phyloP scores from a whole-genome alignment of 2,329 filamentous ascomycete genomes.

The Diaporthe helianthi region DNA sequence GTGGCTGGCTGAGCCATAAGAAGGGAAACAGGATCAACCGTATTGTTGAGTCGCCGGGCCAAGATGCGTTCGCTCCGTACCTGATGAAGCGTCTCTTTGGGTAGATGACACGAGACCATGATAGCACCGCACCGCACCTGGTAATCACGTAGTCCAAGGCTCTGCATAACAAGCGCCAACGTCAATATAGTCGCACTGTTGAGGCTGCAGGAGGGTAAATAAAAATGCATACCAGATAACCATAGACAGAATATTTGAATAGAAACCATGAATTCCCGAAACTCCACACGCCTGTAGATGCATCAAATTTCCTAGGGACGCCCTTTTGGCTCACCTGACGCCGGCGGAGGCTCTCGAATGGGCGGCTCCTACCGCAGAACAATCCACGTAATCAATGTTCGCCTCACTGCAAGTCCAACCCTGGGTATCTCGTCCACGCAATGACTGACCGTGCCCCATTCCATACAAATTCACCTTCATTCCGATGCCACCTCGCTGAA shows the following conservation, averaged over 20 bases:
- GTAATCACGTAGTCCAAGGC: not conserved
- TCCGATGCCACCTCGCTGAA: not conserved
- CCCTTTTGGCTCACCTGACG: conserved; percentile 9
- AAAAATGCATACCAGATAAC: conserved; percentile 14
- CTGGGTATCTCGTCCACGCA: conserved; percentile 31
- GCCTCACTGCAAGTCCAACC: conserved; percentile 18
- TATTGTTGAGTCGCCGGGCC: conserved; percentile 73
- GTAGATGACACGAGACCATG: conserved; percentile 36
- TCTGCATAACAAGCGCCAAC: not conserved
- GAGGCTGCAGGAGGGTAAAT: not conserved
- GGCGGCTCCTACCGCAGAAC: not conserved
- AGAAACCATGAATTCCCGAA: conserved; percentile 11
- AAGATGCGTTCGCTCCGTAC: conserved; percentile 69
- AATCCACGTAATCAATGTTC: conserved; percentile 4
- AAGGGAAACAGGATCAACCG: conserved; percentile 83
- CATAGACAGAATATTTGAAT: not conserved
- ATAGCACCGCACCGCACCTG: too few relatives aligned
- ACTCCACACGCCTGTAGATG: conserved; percentile 31
- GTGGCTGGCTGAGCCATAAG: conserved; percentile 74
- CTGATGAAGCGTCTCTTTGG: conserved; percentile 72
- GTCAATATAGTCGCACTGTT: not conserved
- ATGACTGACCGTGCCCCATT: conserved; percentile 12
- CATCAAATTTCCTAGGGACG: conserved; percentile 18
- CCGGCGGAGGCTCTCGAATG: not conserved
- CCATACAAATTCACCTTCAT: not conserved